These are phyloP conservation scores for Trichoderma endophyticum DNA, from an alignment of 2,329 filamentous ascomycete genomes.

Conservation along the genomic window DNA sequence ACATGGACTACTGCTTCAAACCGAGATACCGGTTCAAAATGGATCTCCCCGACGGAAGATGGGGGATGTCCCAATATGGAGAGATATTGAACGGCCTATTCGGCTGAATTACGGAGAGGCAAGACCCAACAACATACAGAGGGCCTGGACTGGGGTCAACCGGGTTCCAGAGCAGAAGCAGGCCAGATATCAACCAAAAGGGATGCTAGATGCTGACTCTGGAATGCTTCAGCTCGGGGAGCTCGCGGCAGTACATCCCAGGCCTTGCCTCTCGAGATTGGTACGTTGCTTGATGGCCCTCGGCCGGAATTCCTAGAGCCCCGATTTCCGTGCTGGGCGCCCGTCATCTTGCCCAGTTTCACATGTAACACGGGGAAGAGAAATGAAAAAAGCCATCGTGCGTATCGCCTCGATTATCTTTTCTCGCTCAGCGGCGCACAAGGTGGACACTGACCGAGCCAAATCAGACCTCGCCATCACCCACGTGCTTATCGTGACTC, in stretches of 20 bases:
- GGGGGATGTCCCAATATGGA: not conserved
- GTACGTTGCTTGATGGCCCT: not conserved
- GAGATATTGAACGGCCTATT: not conserved
- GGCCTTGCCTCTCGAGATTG: not conserved
- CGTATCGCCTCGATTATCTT: not conserved
- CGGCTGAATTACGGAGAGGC: slow-evolving; percentile 18
- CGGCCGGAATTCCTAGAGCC: not conserved
- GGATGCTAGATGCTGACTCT: not conserved
- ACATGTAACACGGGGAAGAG: not conserved
- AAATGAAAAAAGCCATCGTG: not conserved
- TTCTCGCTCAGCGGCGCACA: not conserved
- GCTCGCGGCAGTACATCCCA: not conserved
- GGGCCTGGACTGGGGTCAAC: not conserved
- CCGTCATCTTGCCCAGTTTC: not conserved
- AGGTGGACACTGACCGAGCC: not conserved
- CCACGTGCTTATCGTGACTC: slow-evolving; percentile 15
- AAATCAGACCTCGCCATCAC: slow-evolving; percentile 5
- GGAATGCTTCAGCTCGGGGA: not conserved
- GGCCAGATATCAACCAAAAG: not conserved
- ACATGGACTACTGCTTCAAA: not conserved
- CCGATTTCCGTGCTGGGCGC: not conserved
- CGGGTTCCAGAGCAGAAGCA: not conserved
- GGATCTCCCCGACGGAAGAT: not conserved
- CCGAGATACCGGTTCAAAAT: slow-evolving; percentile 10
- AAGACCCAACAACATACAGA: not conserved